Base-by-base conservation (phyloP, 2,329 filamentous ascomycete genomes). In the Fusarium longipes region DNA sequence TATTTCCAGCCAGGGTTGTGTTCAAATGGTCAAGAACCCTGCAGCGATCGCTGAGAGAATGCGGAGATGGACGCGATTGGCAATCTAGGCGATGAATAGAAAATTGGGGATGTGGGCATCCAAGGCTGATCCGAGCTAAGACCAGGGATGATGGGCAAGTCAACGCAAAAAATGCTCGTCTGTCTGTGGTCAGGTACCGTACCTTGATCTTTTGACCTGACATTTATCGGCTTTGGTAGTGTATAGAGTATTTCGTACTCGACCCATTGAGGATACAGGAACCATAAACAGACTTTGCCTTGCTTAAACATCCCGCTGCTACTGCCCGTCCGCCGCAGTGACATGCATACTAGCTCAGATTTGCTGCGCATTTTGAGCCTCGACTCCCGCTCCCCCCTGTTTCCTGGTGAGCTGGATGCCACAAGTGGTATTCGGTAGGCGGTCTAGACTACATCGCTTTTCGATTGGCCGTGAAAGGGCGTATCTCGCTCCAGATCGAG, bases 261-360 rank as follows among this genome's bases (percentile, higher is more conserved):
- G n/a, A 27, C 10, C 12, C 6, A 33, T 35, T 32, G 15, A 27
- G 20, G 22, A 14, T 18, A 10, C 44, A 45, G 51, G 44, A 39
- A 63, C 43, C 24, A 8, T 6, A 27, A 57, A 47, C 20, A 50
- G 4, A 51, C 58, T 57, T 32, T 58, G 36, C 20, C 24, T 47
- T n/a, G 24, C 25, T 8, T n/a, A 36, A 27, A 43, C 30, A 40
- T 62, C 50, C 47, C 50, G 61, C 51, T 63, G 44, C 43, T 65
- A 43, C 53, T 40, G n/a, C 15, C 32, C 5, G 45, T n/a, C n/a
- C n/a, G 33, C 61, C 22, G 35, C 24, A 36, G 43, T 66, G 65
- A 51, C 65, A 68, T 68, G 15, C 44, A 51, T 33, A 12, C 33
- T 32, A 25, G 15, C 40, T 35, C 33, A 56, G 49, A 65, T 61